These are phyloP conservation scores for Aristolochia contorta DNA, from an alignment of 164 flowering plant genomes.

Conservation along the genomic window DNA sequence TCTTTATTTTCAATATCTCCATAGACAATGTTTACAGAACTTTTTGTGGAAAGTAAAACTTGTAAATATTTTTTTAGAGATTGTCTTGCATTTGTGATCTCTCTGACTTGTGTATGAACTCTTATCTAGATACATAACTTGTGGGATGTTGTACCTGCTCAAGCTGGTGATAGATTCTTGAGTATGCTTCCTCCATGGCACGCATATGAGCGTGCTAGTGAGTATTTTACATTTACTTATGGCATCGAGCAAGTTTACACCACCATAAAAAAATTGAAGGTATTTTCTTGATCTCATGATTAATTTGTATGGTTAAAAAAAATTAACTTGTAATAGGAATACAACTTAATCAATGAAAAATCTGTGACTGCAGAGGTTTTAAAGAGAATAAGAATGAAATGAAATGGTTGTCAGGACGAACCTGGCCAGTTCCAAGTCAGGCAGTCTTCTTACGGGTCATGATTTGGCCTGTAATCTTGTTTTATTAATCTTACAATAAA, in stretches of 20 bases:
- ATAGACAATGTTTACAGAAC: too few species aligned
- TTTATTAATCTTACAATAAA: too few species aligned
- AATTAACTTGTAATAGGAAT: not conserved
- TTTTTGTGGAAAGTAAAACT: too few species aligned
- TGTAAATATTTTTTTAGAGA: too few species aligned
- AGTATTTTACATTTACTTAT: constrained; percentile 63
- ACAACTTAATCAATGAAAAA: not conserved
- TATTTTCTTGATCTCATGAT: constrained; percentile 16
- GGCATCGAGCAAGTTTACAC: constrained; percentile 89
- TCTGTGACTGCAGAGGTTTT: too few species aligned
- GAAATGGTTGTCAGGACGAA: too few species aligned
- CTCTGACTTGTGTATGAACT: not conserved
- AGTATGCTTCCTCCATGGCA: constrained; percentile 99
- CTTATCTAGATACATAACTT: constrained; percentile 49
- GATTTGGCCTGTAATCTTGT: too few species aligned
- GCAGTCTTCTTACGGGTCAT: too few species aligned
- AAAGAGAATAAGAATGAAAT: too few species aligned
- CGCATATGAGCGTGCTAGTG: constrained; percentile 88
- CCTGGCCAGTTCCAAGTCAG: too few species aligned
- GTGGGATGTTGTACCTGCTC: constrained; percentile 71
- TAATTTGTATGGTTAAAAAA: too few species aligned
- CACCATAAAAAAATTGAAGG: constrained; percentile 69
- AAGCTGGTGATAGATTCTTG: constrained; percentile 68
- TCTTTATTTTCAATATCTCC: not conserved
- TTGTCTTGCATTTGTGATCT: too few species aligned